Percentiles rank a stretch among this genome's conserved stretches.
These are phyloP conservation scores for Rhodomyrtus psidioides DNA, from an alignment of 441 rosid species.

Conservation along the genomic window DNA sequence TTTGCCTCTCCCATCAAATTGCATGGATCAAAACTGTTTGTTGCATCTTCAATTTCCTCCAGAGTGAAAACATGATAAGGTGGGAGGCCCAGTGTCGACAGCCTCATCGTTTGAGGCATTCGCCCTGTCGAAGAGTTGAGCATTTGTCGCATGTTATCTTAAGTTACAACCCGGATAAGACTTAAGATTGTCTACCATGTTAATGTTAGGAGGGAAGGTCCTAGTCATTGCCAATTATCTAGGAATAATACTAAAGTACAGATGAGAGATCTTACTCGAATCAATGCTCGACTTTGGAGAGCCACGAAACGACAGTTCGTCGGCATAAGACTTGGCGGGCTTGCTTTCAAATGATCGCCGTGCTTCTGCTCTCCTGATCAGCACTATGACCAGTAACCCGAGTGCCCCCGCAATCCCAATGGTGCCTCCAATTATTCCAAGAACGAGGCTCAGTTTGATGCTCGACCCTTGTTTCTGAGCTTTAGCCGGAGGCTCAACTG, in stretches of 20 bases:
- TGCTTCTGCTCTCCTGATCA: slow-evolving; percentile 34
- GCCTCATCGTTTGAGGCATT: slow-evolving; percentile 79
- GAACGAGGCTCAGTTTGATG: slow-evolving; percentile 36
- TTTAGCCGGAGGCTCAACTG: slow-evolving; percentile 44
- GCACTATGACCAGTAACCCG: slow-evolving; percentile 30
- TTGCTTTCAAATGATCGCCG: slow-evolving; percentile 18
- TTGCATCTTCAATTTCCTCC: slow-evolving; percentile 88
- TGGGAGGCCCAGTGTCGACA: slow-evolving; percentile 69
- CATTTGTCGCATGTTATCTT: background rate
- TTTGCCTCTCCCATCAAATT: slow-evolving; percentile 48
- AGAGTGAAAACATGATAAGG: slow-evolving; percentile 55
- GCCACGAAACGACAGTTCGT: slow-evolving; percentile 43
- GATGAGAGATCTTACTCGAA: slow-evolving; percentile 43
- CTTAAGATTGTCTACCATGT: background rate
- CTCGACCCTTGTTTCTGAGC: slow-evolving; percentile 19
- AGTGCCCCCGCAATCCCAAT: slow-evolving; percentile 28
- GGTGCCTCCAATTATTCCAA: slow-evolving; percentile 54
- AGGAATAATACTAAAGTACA: background rate
- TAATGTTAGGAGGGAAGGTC: background rate
- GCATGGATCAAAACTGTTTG: slow-evolving; percentile 60
- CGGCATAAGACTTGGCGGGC: slow-evolving; percentile 28
- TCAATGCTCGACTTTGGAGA: slow-evolving; percentile 44
- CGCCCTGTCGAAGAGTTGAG: slow-evolving; percentile 26
- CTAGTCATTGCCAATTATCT: background rate
- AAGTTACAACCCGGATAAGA: background rate